Evolutionary conservation across 2,329 filamentous ascomycete species (phyloP).

Genomic region (Teratosphaeriaceae sp.): DNA sequence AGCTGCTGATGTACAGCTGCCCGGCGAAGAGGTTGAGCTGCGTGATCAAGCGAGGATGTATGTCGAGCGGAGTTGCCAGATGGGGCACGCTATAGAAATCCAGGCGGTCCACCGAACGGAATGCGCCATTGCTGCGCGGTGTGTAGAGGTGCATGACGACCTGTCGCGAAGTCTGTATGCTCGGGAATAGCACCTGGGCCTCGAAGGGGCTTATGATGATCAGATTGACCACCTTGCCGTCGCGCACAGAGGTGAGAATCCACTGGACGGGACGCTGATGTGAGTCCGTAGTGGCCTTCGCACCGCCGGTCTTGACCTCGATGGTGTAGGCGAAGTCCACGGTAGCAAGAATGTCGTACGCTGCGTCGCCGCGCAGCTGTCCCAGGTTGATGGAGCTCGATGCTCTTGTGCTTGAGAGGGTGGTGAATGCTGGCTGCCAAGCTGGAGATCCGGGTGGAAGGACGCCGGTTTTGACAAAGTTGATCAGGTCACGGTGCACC

Average conservation of each 20-base stretch:
- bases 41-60: constrained; percentile 29
- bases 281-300: constrained; percentile 30
- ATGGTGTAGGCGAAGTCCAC: constrained; percentile 39
- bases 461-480: constrained; percentile 35
- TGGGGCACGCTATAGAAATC: constrained; percentile 37
- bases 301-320: neutral
- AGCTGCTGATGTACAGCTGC: constrained; percentile 55
- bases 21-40: constrained; percentile 62
- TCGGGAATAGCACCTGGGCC: constrained; percentile 44
- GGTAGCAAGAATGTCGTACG: constrained; percentile 38
- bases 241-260: constrained; percentile 33
- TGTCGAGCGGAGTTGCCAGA: constrained; percentile 6
- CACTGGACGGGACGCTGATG: constrained; percentile 52
- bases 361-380: constrained; percentile 31
- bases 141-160: constrained; percentile 45
- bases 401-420: constrained; percentile 38
- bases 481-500: constrained; percentile 38
- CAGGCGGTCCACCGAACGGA: constrained; percentile 40
- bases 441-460: constrained; percentile 25
- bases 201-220: constrained; percentile 57
- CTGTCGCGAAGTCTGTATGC: constrained; percentile 28
- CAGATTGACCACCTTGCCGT: constrained; percentile 24
- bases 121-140: constrained; percentile 37
- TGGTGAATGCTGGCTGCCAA: constrained; percentile 42
- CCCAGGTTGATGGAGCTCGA: constrained; percentile 26